Percentiles rank a stretch among this genome's conserved stretches.
These are phyloP conservation scores for Rhodotorula diobovata DNA, from an alignment of 768 basidiomycete genomes.

Conservation along the genomic window DNA sequence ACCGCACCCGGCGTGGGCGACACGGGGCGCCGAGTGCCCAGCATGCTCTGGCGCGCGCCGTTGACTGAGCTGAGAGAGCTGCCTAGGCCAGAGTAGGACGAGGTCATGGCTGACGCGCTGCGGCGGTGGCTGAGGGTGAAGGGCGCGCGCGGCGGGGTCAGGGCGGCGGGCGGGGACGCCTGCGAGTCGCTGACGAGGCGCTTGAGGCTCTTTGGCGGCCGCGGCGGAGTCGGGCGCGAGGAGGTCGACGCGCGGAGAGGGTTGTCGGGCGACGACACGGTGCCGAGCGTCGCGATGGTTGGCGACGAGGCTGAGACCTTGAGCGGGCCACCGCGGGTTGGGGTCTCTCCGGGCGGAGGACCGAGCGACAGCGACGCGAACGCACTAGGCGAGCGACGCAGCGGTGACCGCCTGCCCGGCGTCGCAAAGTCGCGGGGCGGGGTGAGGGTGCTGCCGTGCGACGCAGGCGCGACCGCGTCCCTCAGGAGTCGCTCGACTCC, in stretches of 20 bases:
- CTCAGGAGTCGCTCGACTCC: constrained; percentile 20
- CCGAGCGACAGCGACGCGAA: constrained; percentile 1
- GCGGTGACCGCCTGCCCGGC: constrained; percentile 14
- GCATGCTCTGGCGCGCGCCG: neutral
- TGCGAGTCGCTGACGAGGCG: constrained; percentile 12
- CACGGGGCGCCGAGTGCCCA: constrained; percentile 3
- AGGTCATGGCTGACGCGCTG: neutral
- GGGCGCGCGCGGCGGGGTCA: constrained; percentile 4
- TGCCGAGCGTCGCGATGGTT: neutral
- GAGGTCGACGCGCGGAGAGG: neutral
- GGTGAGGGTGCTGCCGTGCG: constrained; percentile 12
- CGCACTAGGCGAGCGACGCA: constrained; percentile 8
- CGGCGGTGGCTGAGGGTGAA: constrained; percentile 7
- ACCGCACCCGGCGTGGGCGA: neutral
- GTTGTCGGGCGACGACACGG: neutral
- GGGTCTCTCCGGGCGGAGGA: neutral
- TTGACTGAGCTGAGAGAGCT: neutral
- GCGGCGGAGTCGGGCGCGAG: constrained; percentile 11
- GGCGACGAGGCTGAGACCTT: neutral
- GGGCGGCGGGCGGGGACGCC: neutral
- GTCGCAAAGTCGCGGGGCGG: constrained; percentile 9
- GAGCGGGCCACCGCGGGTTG: neutral
- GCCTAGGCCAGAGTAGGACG: neutral
- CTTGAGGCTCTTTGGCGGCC: constrained; percentile 25
- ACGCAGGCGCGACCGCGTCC: neutral